These are phyloP conservation scores for Candida adriatica DNA, from an alignment of 805 yeast species.

Conservation along the genomic window DNA sequence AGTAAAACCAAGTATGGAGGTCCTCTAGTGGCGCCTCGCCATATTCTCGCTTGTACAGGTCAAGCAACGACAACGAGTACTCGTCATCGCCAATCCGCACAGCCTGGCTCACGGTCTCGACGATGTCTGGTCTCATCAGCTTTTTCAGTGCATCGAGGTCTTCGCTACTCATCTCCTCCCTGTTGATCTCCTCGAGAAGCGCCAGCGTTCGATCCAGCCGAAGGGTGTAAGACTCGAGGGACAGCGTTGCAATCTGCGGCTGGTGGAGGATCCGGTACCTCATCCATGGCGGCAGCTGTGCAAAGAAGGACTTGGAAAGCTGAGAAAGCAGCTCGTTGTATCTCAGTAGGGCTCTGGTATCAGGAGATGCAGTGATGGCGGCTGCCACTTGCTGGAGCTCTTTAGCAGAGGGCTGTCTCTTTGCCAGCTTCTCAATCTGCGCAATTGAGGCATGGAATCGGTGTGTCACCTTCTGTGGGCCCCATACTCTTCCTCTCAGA, in stretches of 20 bases:
- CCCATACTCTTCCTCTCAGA: too few species aligned
- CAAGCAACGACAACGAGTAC: constrained; percentile 3
- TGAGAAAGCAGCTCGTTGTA: constrained; percentile 1
- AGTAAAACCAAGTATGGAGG: constrained; percentile 5
- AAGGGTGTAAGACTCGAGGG: constrained; percentile 1
- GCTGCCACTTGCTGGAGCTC: too few species aligned
- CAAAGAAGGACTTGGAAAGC: constrained; percentile 1
- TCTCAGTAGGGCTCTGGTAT: constrained; percentile 1
- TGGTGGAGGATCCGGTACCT: constrained; percentile 5
- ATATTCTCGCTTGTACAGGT: constrained; percentile 4
- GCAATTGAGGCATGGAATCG: too few species aligned
- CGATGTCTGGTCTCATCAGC: constrained; percentile 6
- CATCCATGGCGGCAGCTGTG: constrained; percentile 1
- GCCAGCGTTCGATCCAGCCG: constrained; percentile 1
- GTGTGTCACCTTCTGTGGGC: too few species aligned
- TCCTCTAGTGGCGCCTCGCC: constrained; percentile 2
- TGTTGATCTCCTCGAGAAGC: constrained; percentile 4
- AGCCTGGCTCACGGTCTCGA: constrained; percentile 3
- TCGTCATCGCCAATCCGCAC: constrained; percentile 3
- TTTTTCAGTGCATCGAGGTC: constrained; percentile 3
- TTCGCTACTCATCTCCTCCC: not conserved
- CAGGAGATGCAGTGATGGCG: not conserved
- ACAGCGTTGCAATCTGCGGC: constrained; percentile 1
- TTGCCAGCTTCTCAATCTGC: too few species aligned
- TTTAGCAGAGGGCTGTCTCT: too few species aligned